phyloP scores from a whole-genome alignment of 768 basidiomycete species.

The Pleurotus ostreatus region DNA sequence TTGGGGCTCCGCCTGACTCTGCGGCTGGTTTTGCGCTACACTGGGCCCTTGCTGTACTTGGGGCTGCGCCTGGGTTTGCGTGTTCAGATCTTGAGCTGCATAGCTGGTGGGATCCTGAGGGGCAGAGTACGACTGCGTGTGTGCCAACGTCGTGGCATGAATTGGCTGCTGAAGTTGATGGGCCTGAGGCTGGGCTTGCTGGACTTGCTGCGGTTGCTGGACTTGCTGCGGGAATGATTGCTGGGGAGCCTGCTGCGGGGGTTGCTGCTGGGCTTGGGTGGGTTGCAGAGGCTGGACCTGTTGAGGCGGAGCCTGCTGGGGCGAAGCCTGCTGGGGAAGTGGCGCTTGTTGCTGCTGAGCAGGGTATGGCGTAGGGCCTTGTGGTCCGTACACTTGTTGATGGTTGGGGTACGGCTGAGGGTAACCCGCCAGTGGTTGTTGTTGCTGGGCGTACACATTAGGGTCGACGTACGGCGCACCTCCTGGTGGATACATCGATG shows the following conservation, averaged over 20 bases:
- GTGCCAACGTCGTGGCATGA: background rate
- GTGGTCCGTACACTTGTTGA: constrained; percentile 26
- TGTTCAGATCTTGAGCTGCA: background rate
- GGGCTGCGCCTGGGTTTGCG: constrained; percentile 15
- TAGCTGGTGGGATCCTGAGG: constrained; percentile 2
- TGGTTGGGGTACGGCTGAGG: constrained; percentile 29
- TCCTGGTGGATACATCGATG: constrained; percentile 8
- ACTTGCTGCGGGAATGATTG: constrained; percentile 7
- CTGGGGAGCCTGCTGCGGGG: background rate
- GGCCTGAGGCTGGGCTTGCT: constrained; percentile 19
- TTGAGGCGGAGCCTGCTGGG: constrained; percentile 22
- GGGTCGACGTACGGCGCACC: constrained; percentile 15
- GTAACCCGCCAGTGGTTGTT: constrained; percentile 22
- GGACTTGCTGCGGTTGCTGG: no score
- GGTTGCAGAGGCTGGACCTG: constrained; percentile 17
- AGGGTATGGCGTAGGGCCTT: constrained; percentile 36
- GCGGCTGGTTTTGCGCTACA: constrained; percentile 22
- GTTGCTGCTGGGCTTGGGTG: constrained; percentile 7
- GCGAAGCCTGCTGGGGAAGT: constrained; percentile 13
- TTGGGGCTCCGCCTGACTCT: constrained; percentile 21
- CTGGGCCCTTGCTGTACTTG: constrained; percentile 18
- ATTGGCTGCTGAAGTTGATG: constrained; percentile 20
- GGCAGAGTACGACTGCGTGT: constrained; percentile 10
- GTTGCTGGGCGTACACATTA: constrained; percentile 17
- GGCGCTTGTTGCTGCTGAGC: constrained; percentile 23